Conservation (phyloP, 225 moss, liverwort and hornwort species). For the Pleurozium schreberi region DNA sequence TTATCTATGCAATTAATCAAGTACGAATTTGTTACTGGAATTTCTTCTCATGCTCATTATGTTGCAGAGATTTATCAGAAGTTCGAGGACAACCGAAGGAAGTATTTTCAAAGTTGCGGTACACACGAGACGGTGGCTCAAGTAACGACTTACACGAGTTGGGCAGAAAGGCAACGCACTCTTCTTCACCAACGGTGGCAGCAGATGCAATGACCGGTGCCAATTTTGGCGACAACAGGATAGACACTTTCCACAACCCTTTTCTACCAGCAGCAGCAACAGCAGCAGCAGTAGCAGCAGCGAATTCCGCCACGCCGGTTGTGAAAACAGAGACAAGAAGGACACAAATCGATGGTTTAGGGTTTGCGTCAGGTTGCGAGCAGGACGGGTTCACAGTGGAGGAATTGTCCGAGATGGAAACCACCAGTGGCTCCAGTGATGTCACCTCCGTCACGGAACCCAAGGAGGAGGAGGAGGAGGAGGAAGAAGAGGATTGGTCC, state of each 20-base stretch:
- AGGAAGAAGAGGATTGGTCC: constrained; percentile 10
- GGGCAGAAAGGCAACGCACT: neutral
- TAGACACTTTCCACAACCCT: neutral
- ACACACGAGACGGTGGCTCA: constrained; percentile 6
- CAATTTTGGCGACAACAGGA: neutral
- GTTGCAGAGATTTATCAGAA: neutral
- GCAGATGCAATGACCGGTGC: neutral
- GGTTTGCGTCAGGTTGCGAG: neutral
- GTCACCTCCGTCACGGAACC: constrained; percentile 10
- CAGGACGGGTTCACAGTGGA: neutral
- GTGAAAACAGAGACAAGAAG: neutral
- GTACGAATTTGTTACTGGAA: neutral
- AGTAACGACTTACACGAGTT: constrained; percentile 12
- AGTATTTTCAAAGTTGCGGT: neutral
- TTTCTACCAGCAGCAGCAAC: neutral
- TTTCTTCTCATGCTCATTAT: neutral
- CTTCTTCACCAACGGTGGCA: neutral
- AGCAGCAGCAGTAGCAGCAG: neutral
- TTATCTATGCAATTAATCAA: neutral
- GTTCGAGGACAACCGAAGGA: neutral
- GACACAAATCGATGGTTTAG: too few species aligned
- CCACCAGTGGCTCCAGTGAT: constrained; percentile 17
- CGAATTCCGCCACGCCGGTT: neutral
- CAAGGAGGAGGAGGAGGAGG: constrained; percentile 14
- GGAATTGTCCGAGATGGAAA: constrained; percentile 21